phyloP scores from a whole-genome alignment of 2,329 filamentous ascomycete species.

The Byssoonygena ceratinophila region DNA sequence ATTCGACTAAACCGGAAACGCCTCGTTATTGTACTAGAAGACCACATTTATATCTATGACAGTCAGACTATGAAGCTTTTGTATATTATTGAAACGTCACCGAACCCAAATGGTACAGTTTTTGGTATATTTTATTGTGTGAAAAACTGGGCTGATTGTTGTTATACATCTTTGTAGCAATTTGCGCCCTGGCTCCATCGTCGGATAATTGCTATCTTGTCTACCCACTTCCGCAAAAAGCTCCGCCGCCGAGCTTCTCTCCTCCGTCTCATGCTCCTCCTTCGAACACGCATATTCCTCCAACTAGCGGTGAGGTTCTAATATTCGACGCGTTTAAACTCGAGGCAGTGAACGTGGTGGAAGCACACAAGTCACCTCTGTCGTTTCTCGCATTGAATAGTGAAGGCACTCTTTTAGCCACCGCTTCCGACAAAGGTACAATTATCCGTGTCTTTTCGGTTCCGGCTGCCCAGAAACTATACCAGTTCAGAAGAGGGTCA shows the following conservation, averaged over 20 bases:
- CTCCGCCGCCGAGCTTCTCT: conserved; percentile 42
- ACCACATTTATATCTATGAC: conserved; percentile 96
- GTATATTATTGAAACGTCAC: conserved; percentile 84
- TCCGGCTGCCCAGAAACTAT: conserved; percentile 81
- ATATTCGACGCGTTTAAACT: conserved; percentile 83
- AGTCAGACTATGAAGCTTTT: conserved; percentile 97
- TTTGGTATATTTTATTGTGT: neutral
- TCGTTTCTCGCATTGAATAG: conserved; percentile 86
- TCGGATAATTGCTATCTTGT: conserved; percentile 94
- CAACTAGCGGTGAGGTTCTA: conserved; percentile 82
- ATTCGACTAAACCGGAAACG: conserved; percentile 91
- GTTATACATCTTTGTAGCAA: conserved; percentile 44
- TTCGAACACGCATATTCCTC: conserved; percentile 56
- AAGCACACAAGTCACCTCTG: conserved; percentile 84
- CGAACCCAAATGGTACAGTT: conserved; percentile 62
- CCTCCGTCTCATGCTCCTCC: conserved; percentile 76
- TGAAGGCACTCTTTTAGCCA: conserved; percentile 83
- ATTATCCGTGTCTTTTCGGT: conserved; percentile 94
- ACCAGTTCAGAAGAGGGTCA: conserved; percentile 88
- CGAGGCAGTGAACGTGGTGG: conserved; percentile 89
- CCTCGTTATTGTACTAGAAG: conserved; percentile 83
- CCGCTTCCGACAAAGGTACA: conserved; percentile 92
- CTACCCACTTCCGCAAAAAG: conserved; percentile 70
- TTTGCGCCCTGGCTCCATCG: conserved; percentile 84
- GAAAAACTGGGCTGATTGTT: neutral